Evolutionary conservation across 306 rosid species (phyloP).

Genomic region (Cucurbita pepo): DNA sequence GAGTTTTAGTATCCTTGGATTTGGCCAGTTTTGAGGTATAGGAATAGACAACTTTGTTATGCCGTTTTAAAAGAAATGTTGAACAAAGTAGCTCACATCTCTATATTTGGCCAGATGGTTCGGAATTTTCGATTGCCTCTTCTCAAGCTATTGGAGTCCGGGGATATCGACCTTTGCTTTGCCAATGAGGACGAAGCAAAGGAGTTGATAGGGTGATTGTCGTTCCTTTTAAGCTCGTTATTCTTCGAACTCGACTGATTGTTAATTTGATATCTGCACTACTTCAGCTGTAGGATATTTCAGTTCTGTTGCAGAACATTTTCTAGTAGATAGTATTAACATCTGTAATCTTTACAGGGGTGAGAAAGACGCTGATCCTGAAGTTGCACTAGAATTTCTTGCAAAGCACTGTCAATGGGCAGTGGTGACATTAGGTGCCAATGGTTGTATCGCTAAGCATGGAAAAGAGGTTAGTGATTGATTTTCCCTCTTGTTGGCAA

Average conservation of each 20-base stretch:
- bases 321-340: background rate
- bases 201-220: conserved; percentile 65
- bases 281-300: background rate
- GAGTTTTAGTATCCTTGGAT: conserved; percentile 74
- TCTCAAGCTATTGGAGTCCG: conserved; percentile 51
- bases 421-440: conserved; percentile 73
- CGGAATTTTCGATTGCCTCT: conserved; percentile 55
- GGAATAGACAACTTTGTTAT: background rate
- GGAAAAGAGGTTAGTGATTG: conserved; percentile 56
- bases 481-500: background rate
- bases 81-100: conserved; percentile 1
- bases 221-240: background rate
- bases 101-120: conserved; percentile 59
- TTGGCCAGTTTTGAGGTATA: conserved; percentile 98
- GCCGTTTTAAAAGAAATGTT: background rate
- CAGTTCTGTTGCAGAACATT: background rate
- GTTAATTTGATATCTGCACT: background rate
- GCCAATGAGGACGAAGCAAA: conserved; percentile 97
- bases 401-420: conserved; percentile 73
- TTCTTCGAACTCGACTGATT: background rate
- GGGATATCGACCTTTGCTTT: conserved; percentile 79
- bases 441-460: conserved; percentile 87
- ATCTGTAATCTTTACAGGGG: conserved; percentile 28
- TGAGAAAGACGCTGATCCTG: conserved; percentile 34
- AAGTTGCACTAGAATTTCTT: conserved; percentile 53